A percentile compares a stretch with the other conserved stretches of the same genome.
phyloP scores from a whole-genome alignment of 345 rosid species.

The Boechera retrofracta region DNA sequence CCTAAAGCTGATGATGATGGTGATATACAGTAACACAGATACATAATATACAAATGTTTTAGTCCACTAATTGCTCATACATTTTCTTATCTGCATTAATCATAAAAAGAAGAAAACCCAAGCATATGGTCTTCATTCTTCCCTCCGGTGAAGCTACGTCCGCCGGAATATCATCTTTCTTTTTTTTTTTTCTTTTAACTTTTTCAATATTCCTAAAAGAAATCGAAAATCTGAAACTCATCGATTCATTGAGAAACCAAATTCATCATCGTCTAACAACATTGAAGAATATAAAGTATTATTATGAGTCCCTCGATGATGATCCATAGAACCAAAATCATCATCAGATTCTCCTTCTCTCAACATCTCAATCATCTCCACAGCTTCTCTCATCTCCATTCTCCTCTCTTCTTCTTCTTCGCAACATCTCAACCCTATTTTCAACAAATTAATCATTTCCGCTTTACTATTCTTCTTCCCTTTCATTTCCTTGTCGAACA shows the following conservation, averaged over 20 bases:
- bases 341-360: slow-evolving; percentile 49
- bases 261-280: slow-evolving; percentile 45
- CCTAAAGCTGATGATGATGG: slow-evolving; percentile 34
- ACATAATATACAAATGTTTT: slow-evolving; percentile 17
- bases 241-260: slow-evolving; percentile 43
- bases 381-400: slow-evolving; percentile 54
- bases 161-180: slow-evolving; percentile 19
- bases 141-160: slow-evolving; percentile 29
- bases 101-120: slow-evolving; percentile 1
- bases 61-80: slow-evolving; percentile 14
- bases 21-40: slow-evolving; percentile 23
- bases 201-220: slow-evolving; percentile 23
- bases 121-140: slow-evolving; percentile 29
- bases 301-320: slow-evolving; percentile 45
- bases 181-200: not conserved
- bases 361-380: slow-evolving; percentile 54
- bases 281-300: slow-evolving; percentile 31
- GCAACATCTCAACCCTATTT: slow-evolving; percentile 74
- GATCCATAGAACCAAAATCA: slow-evolving; percentile 41
- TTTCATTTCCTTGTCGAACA: slow-evolving; percentile 74
- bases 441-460: slow-evolving; percentile 64
- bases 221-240: slow-evolving; percentile 35
- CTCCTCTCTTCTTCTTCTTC: slow-evolving; percentile 65
- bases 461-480: slow-evolving; percentile 59
- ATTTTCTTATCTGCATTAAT: slow-evolving; percentile 33